Base-by-base conservation (phyloP, 2,329 filamentous ascomycete genomes). In the Aspergillus alliaceus region DNA sequence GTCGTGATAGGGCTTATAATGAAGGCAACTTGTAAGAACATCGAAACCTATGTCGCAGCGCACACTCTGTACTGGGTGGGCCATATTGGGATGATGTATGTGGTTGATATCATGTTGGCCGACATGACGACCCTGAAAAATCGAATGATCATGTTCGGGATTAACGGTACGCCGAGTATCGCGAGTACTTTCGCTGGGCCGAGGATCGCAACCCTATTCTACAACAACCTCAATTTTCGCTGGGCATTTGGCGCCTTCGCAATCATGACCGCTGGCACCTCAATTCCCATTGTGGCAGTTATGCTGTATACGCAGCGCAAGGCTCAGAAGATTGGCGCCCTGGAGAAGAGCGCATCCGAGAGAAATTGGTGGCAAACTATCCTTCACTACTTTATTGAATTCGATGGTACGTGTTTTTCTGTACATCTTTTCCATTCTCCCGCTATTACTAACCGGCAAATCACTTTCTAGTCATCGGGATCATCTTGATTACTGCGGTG, bases 401-500 rank as follows among this genome's bases (percentile, higher is more conserved):
- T 40, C 9, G 49, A 51, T 6, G 27, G 49, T 51, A 24, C 15
- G 35, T 40, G 14, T 42, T 18, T 11, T 24, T 40, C 22, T 12
- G 2, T 7, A 20, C 5, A 1, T 31, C 7, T 2, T 29, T 3
- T 31, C 3, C 29, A 0, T 22, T 18, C 2, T n/a, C 5, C n/a
- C 0, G 2, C n/a, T 6, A 12, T 24, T 4, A 14, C 37, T 24
- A 22, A 15, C 18, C 0, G 0, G 7, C 14, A 3, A 6, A 0
- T n/a, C n/a, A n/a, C n/a, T n/a, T 4, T n/a, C 39, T 25, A 52
- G 50, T 52, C 8, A 22, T 52, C 5, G 50, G 35, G 1, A 31
- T 52, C 11, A 31, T 52, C 11, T 31, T 52, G 35, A 32, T 52
- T 12, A 52, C 50, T 1, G 50, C 50, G 8, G 35, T 39, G 2